Percentiles rank a stretch among this genome's conserved stretches.
phyloP scores from a whole-genome alignment of 345 rosid species.

The Boechera divaricarpa region DNA sequence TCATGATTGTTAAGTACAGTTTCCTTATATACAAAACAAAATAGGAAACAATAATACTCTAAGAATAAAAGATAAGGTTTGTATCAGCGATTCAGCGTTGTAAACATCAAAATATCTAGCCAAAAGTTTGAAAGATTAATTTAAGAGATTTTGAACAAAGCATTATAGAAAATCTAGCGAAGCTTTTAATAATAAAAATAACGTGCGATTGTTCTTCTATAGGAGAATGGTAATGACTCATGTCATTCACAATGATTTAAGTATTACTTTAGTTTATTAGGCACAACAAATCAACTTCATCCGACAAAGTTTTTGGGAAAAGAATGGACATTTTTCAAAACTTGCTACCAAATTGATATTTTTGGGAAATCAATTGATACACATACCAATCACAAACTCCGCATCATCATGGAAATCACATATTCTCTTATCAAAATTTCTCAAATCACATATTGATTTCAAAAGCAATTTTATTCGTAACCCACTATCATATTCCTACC shows the following conservation, averaged over 20 bases:
- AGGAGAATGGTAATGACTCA: not conserved
- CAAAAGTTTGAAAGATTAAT: not conserved
- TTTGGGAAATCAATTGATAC: not conserved
- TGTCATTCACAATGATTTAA: not conserved
- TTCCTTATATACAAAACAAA: not conserved
- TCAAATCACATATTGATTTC: not conserved
- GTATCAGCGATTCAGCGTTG: not conserved
- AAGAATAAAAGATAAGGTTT: not conserved
- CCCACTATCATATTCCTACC: not conserved
- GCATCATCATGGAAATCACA: not conserved
- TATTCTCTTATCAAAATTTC: not conserved
- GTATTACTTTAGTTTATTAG: not conserved
- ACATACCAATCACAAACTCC: slow-evolving; percentile 3
- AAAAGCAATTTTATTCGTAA: not conserved
- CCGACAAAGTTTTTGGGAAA: slow-evolving; percentile 9
- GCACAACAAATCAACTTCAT: not conserved
- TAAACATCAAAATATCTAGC: not conserved
- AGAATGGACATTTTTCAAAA: not conserved
- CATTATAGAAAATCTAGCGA: not conserved
- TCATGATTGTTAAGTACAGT: not conserved
- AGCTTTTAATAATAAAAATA: not conserved
- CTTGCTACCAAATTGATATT: not conserved
- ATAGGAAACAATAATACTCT: too few relatives aligned
- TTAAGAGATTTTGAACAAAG: not conserved
- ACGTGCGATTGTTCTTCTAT: not conserved